Base-by-base conservation (phyloP, 352 stramenopile genomes). In the Globisporangium takayamanum region DNA sequence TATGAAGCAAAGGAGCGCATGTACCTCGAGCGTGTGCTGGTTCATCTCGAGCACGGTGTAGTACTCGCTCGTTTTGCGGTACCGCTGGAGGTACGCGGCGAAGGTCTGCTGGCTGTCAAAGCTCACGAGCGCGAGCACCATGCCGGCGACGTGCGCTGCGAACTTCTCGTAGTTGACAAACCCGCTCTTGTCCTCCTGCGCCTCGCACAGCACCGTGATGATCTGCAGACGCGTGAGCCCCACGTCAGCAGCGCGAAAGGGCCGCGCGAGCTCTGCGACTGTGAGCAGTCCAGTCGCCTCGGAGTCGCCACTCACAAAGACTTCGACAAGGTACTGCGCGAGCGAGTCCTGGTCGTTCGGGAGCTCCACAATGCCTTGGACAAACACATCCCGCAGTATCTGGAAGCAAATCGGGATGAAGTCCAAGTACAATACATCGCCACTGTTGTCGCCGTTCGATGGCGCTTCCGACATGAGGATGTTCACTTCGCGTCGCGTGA, bases 161-260 rank as follows among this genome's bases (percentile, higher is more conserved):
- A 90, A 91, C 46, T 77, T 83, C 48, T 94, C 80, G 53, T 89
- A 91, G 59, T 80, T 75, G 46, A 92, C 73, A 37, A 89, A 87
- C 12, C 81, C 81, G 15, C 76, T 84, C 26, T 86, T 82, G 69
- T 91, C 80, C 64, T 92, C 79, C 53, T 86, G 75, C 2, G 83
- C 77, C 57, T 91, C 81, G 26, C 74, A 73, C 63, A 92, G 77
- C 12, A 83, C 72, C 8, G 72, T 69, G 57, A 81, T 78, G 65
- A 88, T 89, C 68, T 91, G 81, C 25, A 94, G 72, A 10, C 80
- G 68, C 15, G 84, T 92, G 63, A 94, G 80, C 0, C 84, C 81
- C 7, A 94, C 59, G 51, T 90, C 84, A 0, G 81, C 78, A 1
- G 69, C 69, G 41, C 76, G 70, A 26, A 92, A 74, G 2, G 88